Percentiles rank a stretch among this genome's conserved stretches.
Evolutionary conservation across 176 grass and related monocot species (phyloP).

Genomic region (Ensete glaucum): DNA sequence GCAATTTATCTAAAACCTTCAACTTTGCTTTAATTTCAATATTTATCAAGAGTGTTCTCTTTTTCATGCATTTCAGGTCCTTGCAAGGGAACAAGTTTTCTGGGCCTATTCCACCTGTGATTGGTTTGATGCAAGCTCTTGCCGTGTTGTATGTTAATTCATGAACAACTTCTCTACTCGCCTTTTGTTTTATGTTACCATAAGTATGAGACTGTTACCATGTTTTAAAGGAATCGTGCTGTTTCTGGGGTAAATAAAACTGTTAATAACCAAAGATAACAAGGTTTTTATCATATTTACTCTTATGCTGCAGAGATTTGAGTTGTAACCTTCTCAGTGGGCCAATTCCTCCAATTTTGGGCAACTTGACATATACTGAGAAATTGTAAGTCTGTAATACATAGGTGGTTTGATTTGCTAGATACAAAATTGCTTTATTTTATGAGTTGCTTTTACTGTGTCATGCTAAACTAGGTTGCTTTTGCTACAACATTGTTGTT

Average conservation of each 20-base stretch:
- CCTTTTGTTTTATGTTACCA: too few relatives aligned
- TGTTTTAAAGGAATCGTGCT: too few relatives aligned
- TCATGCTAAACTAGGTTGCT: too few relatives aligned
- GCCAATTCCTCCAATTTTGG: slow-evolving; percentile 72
- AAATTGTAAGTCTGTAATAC: slow-evolving; percentile 61
- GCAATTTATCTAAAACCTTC: not conserved
- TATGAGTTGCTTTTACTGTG: too few relatives aligned
- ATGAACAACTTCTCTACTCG: not conserved
- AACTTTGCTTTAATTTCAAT: not conserved
- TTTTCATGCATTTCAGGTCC: slow-evolving; percentile 33
- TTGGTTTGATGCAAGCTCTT: slow-evolving; percentile 97
- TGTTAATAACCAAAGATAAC: not conserved
- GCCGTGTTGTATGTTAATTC: slow-evolving; percentile 66
- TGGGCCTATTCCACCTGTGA: slow-evolving; percentile 82
- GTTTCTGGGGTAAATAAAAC: too few relatives aligned
- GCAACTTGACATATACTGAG: slow-evolving; percentile 96
- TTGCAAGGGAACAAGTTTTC: slow-evolving; percentile 89
- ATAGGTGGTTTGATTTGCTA: not conserved
- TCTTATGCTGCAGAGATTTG: slow-evolving; percentile 51
- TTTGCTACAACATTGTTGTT: too few relatives aligned
- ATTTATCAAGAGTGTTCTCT: not conserved
- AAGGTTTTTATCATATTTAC: not conserved
- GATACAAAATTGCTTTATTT: not conserved
- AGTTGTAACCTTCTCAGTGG: slow-evolving; percentile 86
- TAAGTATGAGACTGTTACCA: too few relatives aligned